Evolutionary conservation across 148 eudicot genomes (phyloP).

Genomic region (Rhododendron henanense): DNA sequence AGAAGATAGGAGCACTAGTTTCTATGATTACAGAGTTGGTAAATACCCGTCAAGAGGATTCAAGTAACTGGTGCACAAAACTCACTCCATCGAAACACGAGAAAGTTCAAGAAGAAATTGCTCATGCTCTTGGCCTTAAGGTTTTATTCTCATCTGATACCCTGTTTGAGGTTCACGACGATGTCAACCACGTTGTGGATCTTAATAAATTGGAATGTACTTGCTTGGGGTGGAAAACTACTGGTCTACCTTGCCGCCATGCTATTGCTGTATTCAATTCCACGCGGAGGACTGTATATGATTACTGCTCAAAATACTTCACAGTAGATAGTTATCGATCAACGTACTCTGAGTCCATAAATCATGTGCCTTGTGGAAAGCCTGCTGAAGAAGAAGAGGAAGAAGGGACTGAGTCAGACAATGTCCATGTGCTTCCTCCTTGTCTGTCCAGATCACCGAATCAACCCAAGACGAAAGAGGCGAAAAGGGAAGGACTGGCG

Average conservation of each 20-base stretch:
- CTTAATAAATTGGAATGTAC: slow-evolving; percentile 36
- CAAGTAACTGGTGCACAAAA: slow-evolving; percentile 31
- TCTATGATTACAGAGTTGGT: slow-evolving; percentile 26
- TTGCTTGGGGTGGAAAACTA: slow-evolving; percentile 47
- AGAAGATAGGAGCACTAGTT: slow-evolving; percentile 41
- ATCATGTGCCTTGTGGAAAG: slow-evolving; percentile 24
- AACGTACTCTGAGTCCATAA: slow-evolving; percentile 32
- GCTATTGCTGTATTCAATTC: slow-evolving; percentile 44
- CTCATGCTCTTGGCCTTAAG: slow-evolving; percentile 29
- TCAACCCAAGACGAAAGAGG: slow-evolving; percentile 22
- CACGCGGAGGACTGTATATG: slow-evolving; percentile 25
- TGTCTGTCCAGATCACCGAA: slow-evolving; percentile 13
- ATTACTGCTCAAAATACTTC: slow-evolving; percentile 38
- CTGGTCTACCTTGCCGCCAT: slow-evolving; percentile 44
- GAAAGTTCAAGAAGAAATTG: slow-evolving; percentile 27
- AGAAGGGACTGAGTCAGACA: slow-evolving; percentile 3
- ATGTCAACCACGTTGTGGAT: slow-evolving; percentile 41
- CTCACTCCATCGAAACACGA: slow-evolving; percentile 42
- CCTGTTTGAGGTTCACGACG: slow-evolving; percentile 51
- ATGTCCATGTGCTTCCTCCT: slow-evolving; percentile 46
- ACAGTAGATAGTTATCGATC: slow-evolving; percentile 33
- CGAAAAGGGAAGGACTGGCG: slow-evolving; percentile 9
- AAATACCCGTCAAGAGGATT: slow-evolving; percentile 22
- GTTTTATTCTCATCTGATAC: slow-evolving; percentile 46
- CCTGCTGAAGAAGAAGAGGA: slow-evolving; percentile 21